Percentiles rank a stretch among this genome's conserved stretches.
These are phyloP conservation scores for Dendrobium huoshanense DNA, from an alignment of 106 monocot species.

Conservation along the genomic window DNA sequence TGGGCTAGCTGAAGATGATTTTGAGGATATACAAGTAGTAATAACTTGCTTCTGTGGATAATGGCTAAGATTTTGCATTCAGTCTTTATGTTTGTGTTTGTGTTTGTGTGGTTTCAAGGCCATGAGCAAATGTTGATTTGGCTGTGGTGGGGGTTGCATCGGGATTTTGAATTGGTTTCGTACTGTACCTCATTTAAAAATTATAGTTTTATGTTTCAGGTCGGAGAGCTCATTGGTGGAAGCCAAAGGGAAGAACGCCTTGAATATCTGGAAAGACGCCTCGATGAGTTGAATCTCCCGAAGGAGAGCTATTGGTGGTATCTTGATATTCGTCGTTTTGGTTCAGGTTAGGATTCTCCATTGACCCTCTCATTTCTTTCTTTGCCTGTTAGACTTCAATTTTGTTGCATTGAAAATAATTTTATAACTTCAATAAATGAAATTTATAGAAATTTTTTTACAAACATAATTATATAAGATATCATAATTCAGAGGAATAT, in stretches of 20 bases:
- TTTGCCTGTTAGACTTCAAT: not conserved
- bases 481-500: not conserved
- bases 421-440: not conserved
- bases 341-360: constrained; percentile 50
- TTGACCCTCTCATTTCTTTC: not conserved
- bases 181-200: not conserved
- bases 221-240: constrained; percentile 98
- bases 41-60: not conserved
- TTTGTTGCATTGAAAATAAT: not conserved
- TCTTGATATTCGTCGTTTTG: constrained; percentile 92
- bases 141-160: not conserved
- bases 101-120: not conserved
- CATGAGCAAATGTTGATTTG: not conserved
- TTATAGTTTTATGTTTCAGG: constrained; percentile 30
- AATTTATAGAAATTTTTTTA: not conserved
- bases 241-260: constrained; percentile 99
- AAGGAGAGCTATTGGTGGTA: constrained; percentile 98
- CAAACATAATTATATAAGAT: not conserved
- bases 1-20: no score
- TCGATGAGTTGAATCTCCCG: constrained; percentile 73
- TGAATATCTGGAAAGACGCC: constrained; percentile 69
- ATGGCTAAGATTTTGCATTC: not conserved
- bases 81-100: no score
- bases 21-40: not conserved
- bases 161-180: not conserved